phyloP scores from a whole-genome alignment of 768 basidiomycete species.

The Mycena galopus region DNA sequence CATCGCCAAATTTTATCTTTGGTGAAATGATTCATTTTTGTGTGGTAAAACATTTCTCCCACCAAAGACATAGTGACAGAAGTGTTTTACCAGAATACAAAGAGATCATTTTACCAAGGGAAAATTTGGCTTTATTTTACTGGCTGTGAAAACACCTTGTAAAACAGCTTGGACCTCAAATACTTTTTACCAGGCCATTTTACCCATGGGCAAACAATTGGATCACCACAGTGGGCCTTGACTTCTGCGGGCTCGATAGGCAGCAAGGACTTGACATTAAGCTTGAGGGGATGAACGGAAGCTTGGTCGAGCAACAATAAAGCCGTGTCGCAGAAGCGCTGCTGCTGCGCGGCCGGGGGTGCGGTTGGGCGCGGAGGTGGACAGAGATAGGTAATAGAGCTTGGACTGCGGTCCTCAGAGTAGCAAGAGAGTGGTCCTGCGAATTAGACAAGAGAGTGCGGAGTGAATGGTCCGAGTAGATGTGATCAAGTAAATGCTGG shows the following conservation, averaged over 20 bases:
- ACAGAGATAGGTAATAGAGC: conserved; percentile 78
- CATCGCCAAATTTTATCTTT: too few species aligned
- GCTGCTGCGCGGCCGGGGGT: conserved; percentile 75
- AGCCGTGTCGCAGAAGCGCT: conserved; percentile 81
- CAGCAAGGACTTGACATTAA: conserved; percentile 61
- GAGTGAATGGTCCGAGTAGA: conserved; percentile 69
- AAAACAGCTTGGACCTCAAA: too few species aligned
- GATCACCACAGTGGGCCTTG: too few species aligned
- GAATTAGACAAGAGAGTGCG: conserved; percentile 69
- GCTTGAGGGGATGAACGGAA: conserved; percentile 63
- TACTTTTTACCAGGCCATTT: too few species aligned
- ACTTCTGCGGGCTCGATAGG: conserved; percentile 39
- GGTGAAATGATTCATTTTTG: too few species aligned
- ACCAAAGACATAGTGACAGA: too few species aligned
- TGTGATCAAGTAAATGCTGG: conserved; percentile 84
- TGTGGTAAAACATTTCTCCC: too few species aligned
- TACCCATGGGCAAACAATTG: too few species aligned
- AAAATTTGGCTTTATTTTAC: too few species aligned
- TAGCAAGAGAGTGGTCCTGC: conserved; percentile 64
- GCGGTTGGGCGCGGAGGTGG: conserved; percentile 74
- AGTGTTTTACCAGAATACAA: too few species aligned
- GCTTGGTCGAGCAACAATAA: conserved; percentile 80
- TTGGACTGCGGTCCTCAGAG: conserved; percentile 74
- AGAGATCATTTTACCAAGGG: too few species aligned
- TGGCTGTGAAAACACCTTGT: too few species aligned